Percentiles rank a stretch among this genome's conserved stretches.
phyloP scores from a whole-genome alignment of 306 rosid species.

The Citrullus mucosospermus region DNA sequence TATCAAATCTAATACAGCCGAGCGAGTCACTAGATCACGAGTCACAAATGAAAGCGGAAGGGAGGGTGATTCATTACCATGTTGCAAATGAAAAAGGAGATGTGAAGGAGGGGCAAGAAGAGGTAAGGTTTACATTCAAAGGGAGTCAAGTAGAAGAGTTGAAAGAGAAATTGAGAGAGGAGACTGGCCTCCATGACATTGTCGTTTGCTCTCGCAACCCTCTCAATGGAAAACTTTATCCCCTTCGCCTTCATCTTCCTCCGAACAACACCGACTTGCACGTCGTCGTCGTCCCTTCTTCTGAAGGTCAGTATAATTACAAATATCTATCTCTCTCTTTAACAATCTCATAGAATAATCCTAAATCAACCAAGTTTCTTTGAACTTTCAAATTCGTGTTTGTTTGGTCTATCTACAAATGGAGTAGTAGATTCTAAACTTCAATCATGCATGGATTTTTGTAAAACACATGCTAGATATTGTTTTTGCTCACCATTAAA shows the following conservation, averaged over 20 bases:
- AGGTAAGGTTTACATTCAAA: conserved; percentile 36
- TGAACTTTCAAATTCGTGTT: too few species aligned
- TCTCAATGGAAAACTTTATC: conserved; percentile 56
- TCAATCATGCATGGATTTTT: too few species aligned
- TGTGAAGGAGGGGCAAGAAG: conserved; percentile 17
- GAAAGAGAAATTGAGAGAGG: conserved; percentile 37
- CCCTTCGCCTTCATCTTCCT: conserved; percentile 74
- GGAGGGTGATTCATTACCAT: conserved; percentile 47
- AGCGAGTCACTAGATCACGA: neutral
- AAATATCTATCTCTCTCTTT: too few species aligned
- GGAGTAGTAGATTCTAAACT: too few species aligned
- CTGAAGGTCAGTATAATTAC: conserved; percentile 12
- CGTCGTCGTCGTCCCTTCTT: conserved; percentile 51
- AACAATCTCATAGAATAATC: too few species aligned
- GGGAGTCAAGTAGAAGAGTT: conserved; percentile 45
- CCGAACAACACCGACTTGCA: conserved; percentile 63
- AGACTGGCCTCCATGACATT: conserved; percentile 36
- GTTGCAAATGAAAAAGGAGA: conserved; percentile 53
- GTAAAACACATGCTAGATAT: too few species aligned
- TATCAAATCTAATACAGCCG: conserved; percentile 3
- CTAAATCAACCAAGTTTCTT: too few species aligned
- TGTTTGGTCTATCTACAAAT: too few species aligned
- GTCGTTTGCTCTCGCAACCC: conserved; percentile 67
- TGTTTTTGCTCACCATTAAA: too few species aligned
- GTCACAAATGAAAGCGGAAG: conserved; percentile 28